phyloP scores from a whole-genome alignment of 345 rosid genomes.

The Geranium brycei region DNA sequence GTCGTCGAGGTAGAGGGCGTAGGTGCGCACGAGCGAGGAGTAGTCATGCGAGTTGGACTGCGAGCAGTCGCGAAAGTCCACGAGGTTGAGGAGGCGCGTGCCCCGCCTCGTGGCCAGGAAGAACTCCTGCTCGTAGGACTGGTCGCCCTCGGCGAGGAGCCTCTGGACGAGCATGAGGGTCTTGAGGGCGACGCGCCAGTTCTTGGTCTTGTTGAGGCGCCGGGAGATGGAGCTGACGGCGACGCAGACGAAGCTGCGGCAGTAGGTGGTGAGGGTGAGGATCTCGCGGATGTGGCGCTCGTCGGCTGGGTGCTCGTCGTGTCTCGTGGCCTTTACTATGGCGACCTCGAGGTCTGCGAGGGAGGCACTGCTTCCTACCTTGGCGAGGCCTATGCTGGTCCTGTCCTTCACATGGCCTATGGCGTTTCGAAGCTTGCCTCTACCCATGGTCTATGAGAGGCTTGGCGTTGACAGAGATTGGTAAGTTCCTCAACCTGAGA shows the following conservation, averaged over 20 bases:
- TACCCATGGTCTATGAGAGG: conserved; percentile 30
- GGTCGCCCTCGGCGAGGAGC: conserved; percentile 51
- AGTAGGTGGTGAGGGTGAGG: conserved; percentile 55
- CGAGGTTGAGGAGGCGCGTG: conserved; percentile 67
- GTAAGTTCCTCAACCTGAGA: too few relatives aligned
- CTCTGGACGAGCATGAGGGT: conserved; percentile 60
- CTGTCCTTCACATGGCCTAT: conserved; percentile 80
- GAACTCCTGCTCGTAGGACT: conserved; percentile 71
- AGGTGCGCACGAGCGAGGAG: conserved; percentile 74
- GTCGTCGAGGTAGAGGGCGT: conserved; percentile 64
- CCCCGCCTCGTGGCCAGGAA: conserved; percentile 83
- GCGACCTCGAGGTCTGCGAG: conserved; percentile 69
- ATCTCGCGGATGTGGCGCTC: conserved; percentile 68
- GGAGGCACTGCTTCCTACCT: conserved; percentile 55
- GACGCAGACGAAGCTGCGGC: conserved; percentile 40
- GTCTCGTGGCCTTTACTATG: conserved; percentile 79
- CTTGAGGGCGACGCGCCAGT: conserved; percentile 84
- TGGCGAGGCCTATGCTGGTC: conserved; percentile 80
- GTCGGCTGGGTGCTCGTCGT: conserved; percentile 75
- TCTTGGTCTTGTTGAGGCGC: conserved; percentile 68
- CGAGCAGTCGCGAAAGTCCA: conserved; percentile 59
- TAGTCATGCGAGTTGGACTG: conserved; percentile 59
- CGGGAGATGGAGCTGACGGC: conserved; percentile 44
- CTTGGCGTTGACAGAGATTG: too few relatives aligned
- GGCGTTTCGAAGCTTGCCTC: conserved; percentile 58